Conservation (phyloP, 495 filamentous ascomycete species). For the Saxispiralis lemnorum region DNA sequence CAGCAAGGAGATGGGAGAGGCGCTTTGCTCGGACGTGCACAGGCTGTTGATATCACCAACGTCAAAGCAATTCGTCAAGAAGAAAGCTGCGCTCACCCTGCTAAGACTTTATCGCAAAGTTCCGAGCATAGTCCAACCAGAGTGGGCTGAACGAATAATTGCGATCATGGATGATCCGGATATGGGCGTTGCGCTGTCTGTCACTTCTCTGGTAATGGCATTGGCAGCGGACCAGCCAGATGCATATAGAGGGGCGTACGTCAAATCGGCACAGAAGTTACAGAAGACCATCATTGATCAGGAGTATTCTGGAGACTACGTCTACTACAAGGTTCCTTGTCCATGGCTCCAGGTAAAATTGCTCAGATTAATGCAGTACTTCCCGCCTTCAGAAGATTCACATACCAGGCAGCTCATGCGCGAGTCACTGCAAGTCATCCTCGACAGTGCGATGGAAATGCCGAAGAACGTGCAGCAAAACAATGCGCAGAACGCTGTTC, state of each 20-base stretch:
- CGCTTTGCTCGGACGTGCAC: constrained; percentile 83
- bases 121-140: constrained; percentile 76
- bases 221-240: constrained; percentile 84
- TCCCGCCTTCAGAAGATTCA: constrained; percentile 86
- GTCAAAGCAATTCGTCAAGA: constrained; percentile 96
- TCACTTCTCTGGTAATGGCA: constrained; percentile 93
- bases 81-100: constrained; percentile 95
- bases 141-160: constrained; percentile 96
- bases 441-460: constrained; percentile 77
- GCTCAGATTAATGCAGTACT: constrained; percentile 81
- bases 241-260: constrained; percentile 82
- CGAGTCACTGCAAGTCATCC: constrained; percentile 73
- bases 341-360: constrained; percentile 98
- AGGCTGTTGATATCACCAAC: constrained; percentile 87
- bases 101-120: constrained; percentile 90
- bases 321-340: constrained; percentile 97
- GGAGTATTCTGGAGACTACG: constrained; percentile 71
- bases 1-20: constrained; percentile 90
- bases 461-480: constrained; percentile 99
- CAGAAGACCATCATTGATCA: constrained; percentile 80
- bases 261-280: constrained; percentile 74
- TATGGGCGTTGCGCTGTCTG: constrained; percentile 84
- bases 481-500: constrained; percentile 93
- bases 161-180: constrained; percentile 95
- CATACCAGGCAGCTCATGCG: constrained; percentile 84